Conservation (phyloP, 1,139 yeast species). For the Taphrina communis region DNA sequence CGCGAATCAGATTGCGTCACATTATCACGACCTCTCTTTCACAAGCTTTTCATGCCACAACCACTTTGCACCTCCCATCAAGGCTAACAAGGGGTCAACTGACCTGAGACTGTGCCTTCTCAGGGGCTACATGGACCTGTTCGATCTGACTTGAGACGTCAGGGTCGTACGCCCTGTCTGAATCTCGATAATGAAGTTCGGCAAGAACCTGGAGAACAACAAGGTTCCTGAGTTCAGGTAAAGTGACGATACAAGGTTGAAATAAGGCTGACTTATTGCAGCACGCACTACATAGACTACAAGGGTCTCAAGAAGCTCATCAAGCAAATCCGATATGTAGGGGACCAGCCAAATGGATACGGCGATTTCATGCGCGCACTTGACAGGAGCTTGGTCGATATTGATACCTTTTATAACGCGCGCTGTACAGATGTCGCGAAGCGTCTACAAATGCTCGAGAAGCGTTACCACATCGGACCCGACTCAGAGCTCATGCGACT, state of each 20-base stretch:
- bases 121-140: not conserved
- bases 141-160: not conserved
- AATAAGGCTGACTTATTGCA: not conserved
- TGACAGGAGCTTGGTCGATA: constrained; percentile 81
- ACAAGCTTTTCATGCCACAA: too few species aligned
- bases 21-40: not conserved
- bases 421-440: constrained; percentile 77
- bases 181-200: constrained; percentile 28
- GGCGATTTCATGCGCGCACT: constrained; percentile 72
- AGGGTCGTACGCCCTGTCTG: not conserved
- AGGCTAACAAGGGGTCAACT: too few species aligned
- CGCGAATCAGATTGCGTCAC: constrained; percentile 11
- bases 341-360: constrained; percentile 50
- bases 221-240: constrained; percentile 36
- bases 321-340: constrained; percentile 54
- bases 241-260: not conserved
- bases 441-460: constrained; percentile 59
- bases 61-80: too few species aligned
- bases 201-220: constrained; percentile 34
- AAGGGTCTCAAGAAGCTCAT: constrained; percentile 82
- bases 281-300: constrained; percentile 77
- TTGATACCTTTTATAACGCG: constrained; percentile 75
- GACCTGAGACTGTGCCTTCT: not conserved
- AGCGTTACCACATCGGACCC: constrained; percentile 49
- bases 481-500: constrained; percentile 43